A percentile compares a stretch with the other conserved stretches of the same genome.
These are phyloP conservation scores for Neolentinus lepideus DNA, from an alignment of 1,284 basidiomycete genomes.

Conservation along the genomic window DNA sequence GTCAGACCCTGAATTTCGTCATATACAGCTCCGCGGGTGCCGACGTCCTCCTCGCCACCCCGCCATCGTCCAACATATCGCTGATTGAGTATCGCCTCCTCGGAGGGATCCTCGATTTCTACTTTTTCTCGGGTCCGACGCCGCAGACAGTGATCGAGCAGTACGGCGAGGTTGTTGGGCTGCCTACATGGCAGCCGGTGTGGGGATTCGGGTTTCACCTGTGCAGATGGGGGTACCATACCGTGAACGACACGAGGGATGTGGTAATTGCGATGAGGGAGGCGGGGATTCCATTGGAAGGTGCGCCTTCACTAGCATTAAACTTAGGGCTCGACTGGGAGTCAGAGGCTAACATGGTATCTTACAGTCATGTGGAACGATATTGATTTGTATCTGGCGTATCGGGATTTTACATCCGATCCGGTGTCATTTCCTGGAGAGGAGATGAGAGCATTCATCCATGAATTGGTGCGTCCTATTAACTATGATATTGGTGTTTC, in stretches of 20 bases:
- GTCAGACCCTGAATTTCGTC: slow-evolving; percentile 5
- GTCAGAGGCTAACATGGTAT: too few relatives aligned
- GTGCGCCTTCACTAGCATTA: too few relatives aligned
- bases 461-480: slow-evolving; percentile 19
- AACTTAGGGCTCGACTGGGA: too few relatives aligned
- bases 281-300: slow-evolving; percentile 61
- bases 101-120: slow-evolving; percentile 62
- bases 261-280: slow-evolving; percentile 54
- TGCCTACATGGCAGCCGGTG: slow-evolving; percentile 59
- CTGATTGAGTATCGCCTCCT: slow-evolving; percentile 59
- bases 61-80: slow-evolving; percentile 38
- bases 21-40: slow-evolving; percentile 45
- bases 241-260: slow-evolving; percentile 35
- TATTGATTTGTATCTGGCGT: slow-evolving; percentile 64
- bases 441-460: slow-evolving; percentile 56
- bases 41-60: slow-evolving; percentile 58
- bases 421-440: slow-evolving; percentile 54
- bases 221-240: slow-evolving; percentile 47
- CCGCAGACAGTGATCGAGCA: slow-evolving; percentile 63
- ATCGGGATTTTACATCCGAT: slow-evolving; percentile 64
- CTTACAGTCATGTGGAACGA: slow-evolving; percentile 66
- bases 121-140: slow-evolving; percentile 64
- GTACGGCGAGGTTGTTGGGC: slow-evolving; percentile 52
- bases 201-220: slow-evolving; percentile 72
- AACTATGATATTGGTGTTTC: slow-evolving; percentile 3